Evolutionary conservation across 1,139 yeast genomes (phyloP).

Genomic region (Zygosaccharomyces sapae): DNA sequence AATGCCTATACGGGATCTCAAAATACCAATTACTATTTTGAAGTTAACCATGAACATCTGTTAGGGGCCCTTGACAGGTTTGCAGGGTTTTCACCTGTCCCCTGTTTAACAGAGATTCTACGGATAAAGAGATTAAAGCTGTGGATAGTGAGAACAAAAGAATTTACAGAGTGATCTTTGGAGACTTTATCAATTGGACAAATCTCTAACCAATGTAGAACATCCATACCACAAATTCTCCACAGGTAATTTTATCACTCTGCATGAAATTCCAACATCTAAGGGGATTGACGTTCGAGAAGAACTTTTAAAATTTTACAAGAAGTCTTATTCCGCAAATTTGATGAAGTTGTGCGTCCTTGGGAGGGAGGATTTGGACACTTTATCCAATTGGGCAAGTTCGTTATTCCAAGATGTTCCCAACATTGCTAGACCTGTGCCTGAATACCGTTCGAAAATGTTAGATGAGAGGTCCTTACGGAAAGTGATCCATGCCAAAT

Average conservation of each 20-base stretch:
- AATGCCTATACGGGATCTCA: conserved; percentile 89
- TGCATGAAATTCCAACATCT: conserved; percentile 51
- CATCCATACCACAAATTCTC: conserved; percentile 78
- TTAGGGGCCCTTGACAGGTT: conserved; percentile 90
- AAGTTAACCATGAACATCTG: conserved; percentile 67
- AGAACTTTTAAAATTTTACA: conserved; percentile 57
- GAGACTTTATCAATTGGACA: conserved; percentile 83
- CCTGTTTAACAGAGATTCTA: conserved; percentile 71
- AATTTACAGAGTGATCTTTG: conserved; percentile 85
- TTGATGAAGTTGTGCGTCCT: conserved; percentile 82
- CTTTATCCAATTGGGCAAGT: conserved; percentile 64
- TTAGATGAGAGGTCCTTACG: conserved; percentile 47
- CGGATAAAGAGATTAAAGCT: conserved; percentile 89
- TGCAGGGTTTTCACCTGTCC: conserved; percentile 90
- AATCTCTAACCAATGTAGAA: conserved; percentile 60
- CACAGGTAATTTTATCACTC: conserved; percentile 64
- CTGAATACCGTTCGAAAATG: conserved; percentile 44
- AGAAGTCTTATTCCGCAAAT: conserved; percentile 64
- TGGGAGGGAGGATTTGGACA: conserved; percentile 75
- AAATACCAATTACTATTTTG: conserved; percentile 89
- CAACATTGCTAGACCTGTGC: conserved; percentile 45
- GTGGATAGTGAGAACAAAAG: conserved; percentile 93
- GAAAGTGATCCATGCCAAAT: conserved; percentile 61
- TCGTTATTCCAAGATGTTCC: conserved; percentile 63
- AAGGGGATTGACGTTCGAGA: conserved; percentile 60